These are phyloP conservation scores for Fraxinus anomala DNA, from an alignment of 257 asterid species.

Conservation along the genomic window DNA sequence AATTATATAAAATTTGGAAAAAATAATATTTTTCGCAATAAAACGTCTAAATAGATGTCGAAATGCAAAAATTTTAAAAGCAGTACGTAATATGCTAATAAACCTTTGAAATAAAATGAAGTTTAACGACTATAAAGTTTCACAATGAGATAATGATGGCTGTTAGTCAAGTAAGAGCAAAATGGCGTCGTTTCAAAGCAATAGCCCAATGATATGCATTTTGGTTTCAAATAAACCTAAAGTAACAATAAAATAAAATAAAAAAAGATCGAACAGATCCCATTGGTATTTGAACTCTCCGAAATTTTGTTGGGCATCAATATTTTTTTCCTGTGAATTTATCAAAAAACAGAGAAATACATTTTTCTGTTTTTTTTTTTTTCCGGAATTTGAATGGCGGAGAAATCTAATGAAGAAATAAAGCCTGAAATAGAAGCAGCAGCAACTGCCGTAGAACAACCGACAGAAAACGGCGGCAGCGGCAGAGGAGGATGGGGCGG, in stretches of 20 bases:
- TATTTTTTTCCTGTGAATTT: not conserved
- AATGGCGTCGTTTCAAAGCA: conserved; percentile 7
- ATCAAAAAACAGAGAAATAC: not conserved
- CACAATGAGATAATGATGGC: not conserved
- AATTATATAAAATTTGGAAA: too few relatives aligned
- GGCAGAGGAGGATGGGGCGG: conserved; percentile 80
- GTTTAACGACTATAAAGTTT: too few relatives aligned
- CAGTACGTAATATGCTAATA: too few relatives aligned
- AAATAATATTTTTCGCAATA: too few relatives aligned
- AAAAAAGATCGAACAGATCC: not conserved
- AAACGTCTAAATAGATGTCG: too few relatives aligned
- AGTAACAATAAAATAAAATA: not conserved
- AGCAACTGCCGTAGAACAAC: conserved; percentile 27
- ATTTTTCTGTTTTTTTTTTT: not conserved
- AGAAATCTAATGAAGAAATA: conserved; percentile 48
- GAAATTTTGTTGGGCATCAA: conserved; percentile 15
- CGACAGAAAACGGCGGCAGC: conserved; percentile 26
- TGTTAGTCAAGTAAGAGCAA: not conserved
- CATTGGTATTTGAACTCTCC: not conserved
- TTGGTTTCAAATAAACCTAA: not conserved
- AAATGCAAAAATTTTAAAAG: too few relatives aligned
- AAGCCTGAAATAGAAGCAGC: conserved; percentile 35
- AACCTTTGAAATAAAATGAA: too few relatives aligned
- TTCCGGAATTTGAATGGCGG: conserved; percentile 52
- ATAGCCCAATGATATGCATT: not conserved